These are phyloP conservation scores for Schoenoplectus tabernaemontani DNA, from an alignment of 202 grass and related monocot species.

Conservation along the genomic window DNA sequence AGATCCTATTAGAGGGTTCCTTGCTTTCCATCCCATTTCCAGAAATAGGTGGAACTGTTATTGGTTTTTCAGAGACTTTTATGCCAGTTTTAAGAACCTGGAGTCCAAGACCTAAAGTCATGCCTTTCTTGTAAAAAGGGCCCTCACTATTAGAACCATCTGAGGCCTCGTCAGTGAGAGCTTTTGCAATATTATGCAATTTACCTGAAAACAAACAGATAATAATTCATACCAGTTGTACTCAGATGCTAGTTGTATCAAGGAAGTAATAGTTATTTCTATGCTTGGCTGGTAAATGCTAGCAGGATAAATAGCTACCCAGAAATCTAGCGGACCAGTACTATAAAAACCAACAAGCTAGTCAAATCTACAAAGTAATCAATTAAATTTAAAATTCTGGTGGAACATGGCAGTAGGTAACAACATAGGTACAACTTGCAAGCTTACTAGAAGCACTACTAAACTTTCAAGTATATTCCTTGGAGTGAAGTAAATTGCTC, in stretches of 20 bases:
- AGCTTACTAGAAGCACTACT: not conserved
- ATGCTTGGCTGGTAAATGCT: not conserved
- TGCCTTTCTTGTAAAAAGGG: constrained; percentile 55
- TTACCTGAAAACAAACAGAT: constrained; percentile 54
- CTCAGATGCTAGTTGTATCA: not conserved
- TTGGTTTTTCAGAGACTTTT: constrained; percentile 45
- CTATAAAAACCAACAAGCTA: not conserved
- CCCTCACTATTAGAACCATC: constrained; percentile 55
- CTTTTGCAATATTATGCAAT: constrained; percentile 97
- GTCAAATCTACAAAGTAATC: not conserved
- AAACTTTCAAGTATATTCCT: not conserved
- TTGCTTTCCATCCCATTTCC: constrained; percentile 56
- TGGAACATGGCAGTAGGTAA: not conserved
- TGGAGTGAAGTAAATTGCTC: not conserved
- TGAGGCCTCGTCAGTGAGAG: constrained; percentile 73
- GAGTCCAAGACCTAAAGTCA: constrained; percentile 71
- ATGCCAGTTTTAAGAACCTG: constrained; percentile 44
- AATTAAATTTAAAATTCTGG: not conserved
- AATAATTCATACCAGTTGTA: not conserved
- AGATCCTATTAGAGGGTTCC: constrained; percentile 60
- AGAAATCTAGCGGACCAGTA: not conserved
- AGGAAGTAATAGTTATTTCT: not conserved
- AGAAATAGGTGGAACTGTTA: constrained; percentile 32
- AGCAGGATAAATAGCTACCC: not conserved
- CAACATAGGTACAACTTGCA: not conserved